These are phyloP conservation scores for Mycena vulgaris DNA, from an alignment of 768 basidiomycete genomes.

Conservation along the genomic window DNA sequence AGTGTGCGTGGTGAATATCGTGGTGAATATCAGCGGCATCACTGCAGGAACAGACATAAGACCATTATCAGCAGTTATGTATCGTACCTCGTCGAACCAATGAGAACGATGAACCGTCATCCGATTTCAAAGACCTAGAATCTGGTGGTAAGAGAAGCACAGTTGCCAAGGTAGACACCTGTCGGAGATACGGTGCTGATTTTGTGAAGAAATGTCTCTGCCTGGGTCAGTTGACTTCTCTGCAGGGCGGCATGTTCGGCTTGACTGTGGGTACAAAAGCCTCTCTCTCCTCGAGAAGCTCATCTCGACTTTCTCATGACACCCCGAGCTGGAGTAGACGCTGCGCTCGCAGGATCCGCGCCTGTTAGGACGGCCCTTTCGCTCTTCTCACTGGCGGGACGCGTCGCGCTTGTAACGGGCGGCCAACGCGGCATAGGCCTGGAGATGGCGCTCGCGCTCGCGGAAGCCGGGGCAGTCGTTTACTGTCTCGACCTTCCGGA, in stretches of 20 bases:
- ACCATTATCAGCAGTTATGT: too few relatives aligned
- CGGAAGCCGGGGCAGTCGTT: slow-evolving; percentile 70
- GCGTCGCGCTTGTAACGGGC: slow-evolving; percentile 75
- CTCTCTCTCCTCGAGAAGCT: background rate
- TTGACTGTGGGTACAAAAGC: background rate
- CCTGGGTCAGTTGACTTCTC: background rate
- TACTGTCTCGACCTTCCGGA: slow-evolving; percentile 77
- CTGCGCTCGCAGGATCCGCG: slow-evolving; percentile 18
- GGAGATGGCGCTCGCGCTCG: slow-evolving; percentile 85
- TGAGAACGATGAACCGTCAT: too few relatives aligned
- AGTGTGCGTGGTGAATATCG: slow-evolving; percentile 22
- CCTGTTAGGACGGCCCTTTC: slow-evolving; percentile 69
- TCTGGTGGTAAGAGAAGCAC: too few relatives aligned
- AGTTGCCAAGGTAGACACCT: too few relatives aligned
- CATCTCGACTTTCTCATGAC: slow-evolving; percentile 12
- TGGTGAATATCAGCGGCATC: background rate
- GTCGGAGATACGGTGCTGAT: too few relatives aligned
- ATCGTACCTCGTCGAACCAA: too few relatives aligned
- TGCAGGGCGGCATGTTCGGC: background rate
- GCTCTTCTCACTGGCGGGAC: slow-evolving; percentile 70
- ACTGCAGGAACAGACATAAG: background rate
- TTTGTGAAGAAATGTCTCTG: too few relatives aligned
- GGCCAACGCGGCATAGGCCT: slow-evolving; percentile 82
- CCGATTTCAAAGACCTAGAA: too few relatives aligned
- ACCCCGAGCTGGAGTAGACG: slow-evolving; percentile 8